Evolutionary conservation across 1,284 basidiomycete species (phyloP), one percentile per base, ranked within the genome.

Genomic region (Pyrrhoderma noxium): DNA sequence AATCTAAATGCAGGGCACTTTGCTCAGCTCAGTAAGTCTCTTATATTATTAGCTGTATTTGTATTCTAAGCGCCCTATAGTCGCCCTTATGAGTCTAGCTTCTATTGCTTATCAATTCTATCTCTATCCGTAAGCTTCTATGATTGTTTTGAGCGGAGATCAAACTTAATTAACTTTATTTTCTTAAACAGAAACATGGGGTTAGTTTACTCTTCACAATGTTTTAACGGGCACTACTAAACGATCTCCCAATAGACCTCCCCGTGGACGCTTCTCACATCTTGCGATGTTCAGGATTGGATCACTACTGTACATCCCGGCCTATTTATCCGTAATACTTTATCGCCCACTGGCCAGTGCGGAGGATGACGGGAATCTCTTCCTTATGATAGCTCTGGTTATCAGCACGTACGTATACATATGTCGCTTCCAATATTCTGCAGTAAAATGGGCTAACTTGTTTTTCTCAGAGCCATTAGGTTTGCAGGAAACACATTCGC

Each of bases 31-130:
- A 88, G 85, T 88, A 57, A 47, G 75, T 70, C 49, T 34, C 18
- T 18, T 21, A 23, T 22, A 39, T 43, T 11, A 37, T 52, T 38
- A 56, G 27, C 13, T 21, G 48, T 42, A 49, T 46, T 22, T 51
- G 36, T 31, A 46, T 58, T 45, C 64, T 58, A 53, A 56, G 47
- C 39, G 48, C 47, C 36, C 25, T 51, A 11, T 56, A 89, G 86
- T 87, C 63, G 85, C 85, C 9, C 60, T 89, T 47, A 89, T 89
- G 85, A 87, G 84, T 63, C 73, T 89, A 23, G 82, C 80, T 45
- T 85, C 88, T 62, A 87, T 89, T 55, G 78, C 78, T n/a, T 89
- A 88, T 61, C 85, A 89, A 60, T 89, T 89, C 60, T 80, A 88
- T 62, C 74, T 91, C 40, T 93, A 93, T 72, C 89, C 90, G 79